Base-by-base conservation (phyloP, 495 filamentous ascomycete species). In the Lasiosphaeris hirsuta region DNA sequence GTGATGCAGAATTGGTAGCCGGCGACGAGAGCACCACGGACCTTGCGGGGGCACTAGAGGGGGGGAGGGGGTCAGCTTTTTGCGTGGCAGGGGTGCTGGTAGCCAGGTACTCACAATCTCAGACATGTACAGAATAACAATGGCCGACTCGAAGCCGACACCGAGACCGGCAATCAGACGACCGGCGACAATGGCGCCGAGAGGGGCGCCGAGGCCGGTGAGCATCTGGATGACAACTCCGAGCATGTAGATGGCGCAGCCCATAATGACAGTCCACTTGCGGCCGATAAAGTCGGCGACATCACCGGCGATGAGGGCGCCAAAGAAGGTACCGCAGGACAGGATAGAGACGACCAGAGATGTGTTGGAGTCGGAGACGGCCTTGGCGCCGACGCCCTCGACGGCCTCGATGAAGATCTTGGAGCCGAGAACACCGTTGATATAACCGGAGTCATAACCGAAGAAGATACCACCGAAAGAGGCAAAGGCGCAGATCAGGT, bases 1-100 rank as follows among this genome's bases (percentile, higher is more conserved):
- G 86, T 90, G 68, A 90, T 82, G 72, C 84, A 87, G 77, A 90
- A 89, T 64, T 90, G 87, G 75, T 90, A 90, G 17, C 84, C 84
- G 0, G 84, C 82, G 18, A 90, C 87, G 39, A 90, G 79, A 34
- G 86, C 85, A 65, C 87, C 87, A 63, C 87, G 84, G 57, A 89
- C 84, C 68, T 84, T 85, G 71, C 84, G 82, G 48, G 87, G 86
- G 71, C 71, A 71, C 71, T 73, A 34, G 15, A 47, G 34, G 44
- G 50, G 13, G 30, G 38, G 15, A 47, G 34, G 44, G 50, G 13
- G 30, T 19, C 2, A 19, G 35, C 7, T 43, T 57, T 57, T 38
- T 56, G 51, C 14, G 34, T 13, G 13, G 17, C 18, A 13, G 15
- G 8, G 7, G 10, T 1, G 30, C 30, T 5, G 1, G n/a, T 11